Base-by-base conservation (phyloP, 164 flowering plant species). In the Santalum album region DNA sequence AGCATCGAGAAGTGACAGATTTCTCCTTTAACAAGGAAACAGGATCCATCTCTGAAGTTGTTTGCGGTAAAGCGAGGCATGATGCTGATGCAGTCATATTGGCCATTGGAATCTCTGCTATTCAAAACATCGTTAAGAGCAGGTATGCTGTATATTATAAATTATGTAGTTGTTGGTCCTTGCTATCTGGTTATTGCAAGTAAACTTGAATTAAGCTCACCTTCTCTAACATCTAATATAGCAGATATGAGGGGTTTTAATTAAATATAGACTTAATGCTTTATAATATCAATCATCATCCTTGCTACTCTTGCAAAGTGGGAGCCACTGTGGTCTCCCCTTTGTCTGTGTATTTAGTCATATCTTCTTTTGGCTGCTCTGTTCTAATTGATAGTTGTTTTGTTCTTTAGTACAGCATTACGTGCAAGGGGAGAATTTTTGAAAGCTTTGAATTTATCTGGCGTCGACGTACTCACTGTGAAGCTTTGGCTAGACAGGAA, bases 381-480 rank as follows among this genome's bases (percentile, higher is more conserved):
- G 48, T 24, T 56, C 55, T 54, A 39, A 65, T 60, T 64, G 54
- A 58, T 42, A 40, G 21, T 50, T 67, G 55, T 55, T 54, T 51
- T 59, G 49, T 75, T n/a, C n/a, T n/a, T 47, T 72, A 83, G 89
- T 70, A 69, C 85, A 74, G 83, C 65, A 62, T 53, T 80, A 51
- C 66, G 68, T 56, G 42, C 69, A 55, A 71, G 76, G 55, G 72
- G 70, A 60, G 86, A 83, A 72, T 80, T 83, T 61, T 56, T 75
- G 58, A 78, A 74, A 65, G 75, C 75, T 49, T 16, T 80, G 64
- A 75, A 72, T 60, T 65, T 83, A 72, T 57, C 54, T 42, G 68
- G 72, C 58, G 59, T 73, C 23, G 80, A 80, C 59, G 69, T 74
- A 4, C 62, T 80, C 63, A 63, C 78, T 55, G 70, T 76, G 42